phyloP scores from a whole-genome alignment of 2,329 filamentous ascomycete genomes.

The Fusarium sp. region DNA sequence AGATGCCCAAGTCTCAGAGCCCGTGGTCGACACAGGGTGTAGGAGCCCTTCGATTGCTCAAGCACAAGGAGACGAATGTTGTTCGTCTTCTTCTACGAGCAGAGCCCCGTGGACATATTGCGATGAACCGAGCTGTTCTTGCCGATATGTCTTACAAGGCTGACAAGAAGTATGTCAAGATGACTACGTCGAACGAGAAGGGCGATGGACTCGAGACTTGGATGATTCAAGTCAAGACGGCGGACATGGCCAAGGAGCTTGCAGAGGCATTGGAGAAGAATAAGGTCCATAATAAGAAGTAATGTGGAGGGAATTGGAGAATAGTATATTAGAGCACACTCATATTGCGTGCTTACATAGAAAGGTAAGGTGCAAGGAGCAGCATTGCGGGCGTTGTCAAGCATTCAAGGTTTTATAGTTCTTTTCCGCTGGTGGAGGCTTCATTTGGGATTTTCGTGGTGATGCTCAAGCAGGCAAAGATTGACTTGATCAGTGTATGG shows the following conservation, averaged over 20 bases:
- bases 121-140: slow-evolving; percentile 77
- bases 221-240: slow-evolving; percentile 78
- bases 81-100: slow-evolving; percentile 78
- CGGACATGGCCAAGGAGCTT: slow-evolving; percentile 67
- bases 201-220: slow-evolving; percentile 75
- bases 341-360: slow-evolving; percentile 41
- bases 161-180: slow-evolving; percentile 70
- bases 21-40: slow-evolving; percentile 78
- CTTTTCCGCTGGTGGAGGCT: slow-evolving; percentile 9
- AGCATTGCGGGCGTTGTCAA: slow-evolving; percentile 45
- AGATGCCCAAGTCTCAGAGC: slow-evolving; percentile 62
- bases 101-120: slow-evolving; percentile 80
- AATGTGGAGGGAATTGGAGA: slow-evolving; percentile 42
- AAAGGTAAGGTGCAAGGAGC: slow-evolving; percentile 44
- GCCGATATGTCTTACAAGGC: slow-evolving; percentile 72
- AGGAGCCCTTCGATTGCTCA: slow-evolving; percentile 78
- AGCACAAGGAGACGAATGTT: slow-evolving; percentile 76
- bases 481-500: slow-evolving; percentile 40
- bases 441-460: slow-evolving; percentile 13
- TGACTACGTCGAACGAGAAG: slow-evolving; percentile 68
- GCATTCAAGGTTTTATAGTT: slow-evolving; percentile 38
- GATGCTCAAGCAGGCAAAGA: slow-evolving; percentile 36
- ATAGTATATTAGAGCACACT: slow-evolving; percentile 43
- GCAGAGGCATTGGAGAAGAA: slow-evolving; percentile 64
- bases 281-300: slow-evolving; percentile 68